phyloP scores from a whole-genome alignment of 2,329 filamentous ascomycete genomes.

The Cucurbitaria berberidis region DNA sequence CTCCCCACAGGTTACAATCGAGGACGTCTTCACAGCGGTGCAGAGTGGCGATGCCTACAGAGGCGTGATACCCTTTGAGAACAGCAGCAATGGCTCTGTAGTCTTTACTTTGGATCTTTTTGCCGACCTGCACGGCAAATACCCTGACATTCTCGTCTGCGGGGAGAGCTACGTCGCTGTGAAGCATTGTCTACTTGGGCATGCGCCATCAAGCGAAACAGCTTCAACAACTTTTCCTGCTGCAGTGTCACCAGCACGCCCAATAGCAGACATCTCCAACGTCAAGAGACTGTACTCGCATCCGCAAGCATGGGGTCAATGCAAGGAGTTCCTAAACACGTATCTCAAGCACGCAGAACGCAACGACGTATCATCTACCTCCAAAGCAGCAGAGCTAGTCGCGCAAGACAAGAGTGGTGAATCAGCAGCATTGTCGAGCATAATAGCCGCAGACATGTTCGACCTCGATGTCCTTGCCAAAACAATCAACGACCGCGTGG shows the following conservation, averaged over 20 bases:
- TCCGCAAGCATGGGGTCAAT: slow-evolving; percentile 95
- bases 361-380: slow-evolving; percentile 85
- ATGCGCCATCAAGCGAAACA: neutral
- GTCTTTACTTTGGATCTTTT: slow-evolving; percentile 89
- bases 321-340: slow-evolving; percentile 72
- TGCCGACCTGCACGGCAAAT: slow-evolving; percentile 71
- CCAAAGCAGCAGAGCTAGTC: slow-evolving; percentile 77
- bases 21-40: slow-evolving; percentile 79
- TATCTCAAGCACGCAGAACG: slow-evolving; percentile 77
- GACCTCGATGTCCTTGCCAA: slow-evolving; percentile 72
- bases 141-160: slow-evolving; percentile 74
- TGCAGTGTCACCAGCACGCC: slow-evolving; percentile 14
- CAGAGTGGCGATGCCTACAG: slow-evolving; percentile 68
- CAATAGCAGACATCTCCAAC: slow-evolving; percentile 57
- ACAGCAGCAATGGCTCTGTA: slow-evolving; percentile 92
- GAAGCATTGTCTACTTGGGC: slow-evolving; percentile 82
- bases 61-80: slow-evolving; percentile 93
- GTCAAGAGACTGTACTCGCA: slow-evolving; percentile 86
- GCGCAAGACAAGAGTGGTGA: slow-evolving; percentile 66
- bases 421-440: slow-evolving; percentile 79
- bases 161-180: slow-evolving; percentile 87
- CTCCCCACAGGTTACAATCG: slow-evolving; percentile 54
- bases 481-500: slow-evolving; percentile 73
- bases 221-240: neutral
- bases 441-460: slow-evolving; percentile 72